Base-by-base conservation (phyloP, 169 alveolate genomes). In the Amoebophrya sp. region DNA sequence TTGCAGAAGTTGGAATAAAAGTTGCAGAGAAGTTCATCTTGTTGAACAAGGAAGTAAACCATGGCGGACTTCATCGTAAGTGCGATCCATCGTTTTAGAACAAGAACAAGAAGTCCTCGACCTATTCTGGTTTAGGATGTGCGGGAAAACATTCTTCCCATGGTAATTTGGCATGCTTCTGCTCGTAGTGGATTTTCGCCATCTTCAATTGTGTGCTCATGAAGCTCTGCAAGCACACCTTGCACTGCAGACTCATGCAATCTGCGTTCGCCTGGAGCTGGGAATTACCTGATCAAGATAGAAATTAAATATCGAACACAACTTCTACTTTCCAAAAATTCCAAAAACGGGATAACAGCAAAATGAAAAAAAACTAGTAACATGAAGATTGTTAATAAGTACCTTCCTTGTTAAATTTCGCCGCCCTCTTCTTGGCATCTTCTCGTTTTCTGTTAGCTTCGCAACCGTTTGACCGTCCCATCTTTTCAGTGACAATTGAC, bases 371-470 rank as follows among this genome's bases (percentile, higher is more conserved):
- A n/a, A n/a, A n/a, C n/a, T n/a, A n/a, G n/a, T n/a, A n/a, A n/a
- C n/a, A n/a, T n/a, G n/a, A n/a, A n/a, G n/a, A n/a, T 53, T 53
- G 76, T 10, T 53, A 14, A 14, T 53, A 14, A 6, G 26, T 65
- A 65, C 83, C 83, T 1, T 65, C 83, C 26, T 65, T 65, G 38
- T 29, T 36, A 26, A 26, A 65, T 65, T 65, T 65, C n/a, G 2
- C 83, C n/a, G 83, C 83, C 33, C 83, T 29, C 83, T 65, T 65
- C 2, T 29, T 36, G 36, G 83, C 83, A 36, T 65, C 83, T 6
- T 29, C 83, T 6, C 83, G 83, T 65, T 65, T 65, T 65, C 83
- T 65, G 83, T 65, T 65, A 29, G 83, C 83, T 65, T 65, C 83
- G 33, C 83, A 65, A 1, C 83, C 83, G 83, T 65, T 65, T 1